These are phyloP conservation scores for Penicillium silybi DNA, from an alignment of 495 filamentous ascomycete species.

Conservation along the genomic window DNA sequence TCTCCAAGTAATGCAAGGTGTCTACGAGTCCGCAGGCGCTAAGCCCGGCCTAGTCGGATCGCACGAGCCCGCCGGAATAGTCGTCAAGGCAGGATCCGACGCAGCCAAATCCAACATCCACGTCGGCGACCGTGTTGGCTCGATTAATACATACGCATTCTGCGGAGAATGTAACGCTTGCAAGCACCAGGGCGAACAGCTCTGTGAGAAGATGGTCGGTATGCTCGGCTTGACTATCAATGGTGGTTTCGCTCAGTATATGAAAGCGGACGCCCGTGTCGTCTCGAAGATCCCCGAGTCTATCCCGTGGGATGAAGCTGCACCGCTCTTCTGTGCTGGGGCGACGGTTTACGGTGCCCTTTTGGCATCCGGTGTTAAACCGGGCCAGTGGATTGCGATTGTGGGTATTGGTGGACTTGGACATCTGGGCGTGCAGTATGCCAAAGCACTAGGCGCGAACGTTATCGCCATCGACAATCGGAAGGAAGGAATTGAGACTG, in stretches of 20 bases:
- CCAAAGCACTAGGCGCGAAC: slow-evolving; percentile 1
- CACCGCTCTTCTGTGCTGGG: slow-evolving; percentile 10
- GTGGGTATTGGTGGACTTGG: slow-evolving; percentile 9
- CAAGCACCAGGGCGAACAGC: neutral
- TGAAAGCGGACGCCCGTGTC: slow-evolving; percentile 10
- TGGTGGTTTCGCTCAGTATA: slow-evolving; percentile 8
- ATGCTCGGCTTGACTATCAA: slow-evolving; percentile 11
- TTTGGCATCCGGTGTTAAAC: neutral
- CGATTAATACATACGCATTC: slow-evolving; percentile 9
- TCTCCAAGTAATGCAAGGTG: slow-evolving; percentile 9
- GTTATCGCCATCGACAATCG: slow-evolving; percentile 7
- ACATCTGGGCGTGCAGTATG: slow-evolving; percentile 12
- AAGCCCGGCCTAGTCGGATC: slow-evolving; percentile 7
- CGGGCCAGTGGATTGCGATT: neutral
- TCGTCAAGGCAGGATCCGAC: slow-evolving; percentile 7
- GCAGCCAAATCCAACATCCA: slow-evolving; percentile 3
- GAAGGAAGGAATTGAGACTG: neutral
- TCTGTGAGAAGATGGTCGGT: slow-evolving; percentile 9
- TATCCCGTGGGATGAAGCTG: slow-evolving; percentile 4
- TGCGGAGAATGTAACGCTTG: neutral
- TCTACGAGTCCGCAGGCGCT: slow-evolving; percentile 8
- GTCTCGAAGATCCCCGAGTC: slow-evolving; percentile 7
- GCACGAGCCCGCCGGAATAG: slow-evolving; percentile 7
- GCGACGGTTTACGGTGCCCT: slow-evolving; percentile 9
- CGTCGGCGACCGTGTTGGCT: slow-evolving; percentile 9